A percentile compares a stretch with the other conserved stretches of the same genome.
These are phyloP conservation scores for Hansfordia pulvinata DNA, from an alignment of 2,329 filamentous ascomycete species.

Conservation along the genomic window DNA sequence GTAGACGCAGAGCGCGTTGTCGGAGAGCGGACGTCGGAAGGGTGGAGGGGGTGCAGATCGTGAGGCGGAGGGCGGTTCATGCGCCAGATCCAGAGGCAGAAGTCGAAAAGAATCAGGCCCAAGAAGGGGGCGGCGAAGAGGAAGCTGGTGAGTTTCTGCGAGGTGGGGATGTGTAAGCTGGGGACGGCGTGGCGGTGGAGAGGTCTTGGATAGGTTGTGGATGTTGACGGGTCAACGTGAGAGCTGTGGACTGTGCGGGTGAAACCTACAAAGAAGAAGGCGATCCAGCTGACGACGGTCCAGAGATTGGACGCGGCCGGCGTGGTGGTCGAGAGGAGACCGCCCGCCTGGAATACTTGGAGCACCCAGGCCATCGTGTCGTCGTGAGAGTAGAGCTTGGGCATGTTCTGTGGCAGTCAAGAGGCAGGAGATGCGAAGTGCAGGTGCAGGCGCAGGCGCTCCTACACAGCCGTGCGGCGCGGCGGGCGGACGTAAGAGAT, in stretches of 20 bases:
- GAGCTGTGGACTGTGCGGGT: not conserved
- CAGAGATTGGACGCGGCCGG: too few relatives aligned
- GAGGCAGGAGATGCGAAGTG: too few relatives aligned
- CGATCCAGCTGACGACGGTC: constrained; percentile 15
- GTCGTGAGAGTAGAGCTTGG: too few relatives aligned
- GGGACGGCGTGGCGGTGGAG: not conserved
- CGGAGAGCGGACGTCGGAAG: constrained; percentile 8
- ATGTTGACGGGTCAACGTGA: too few relatives aligned
- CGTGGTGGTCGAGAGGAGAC: too few relatives aligned
- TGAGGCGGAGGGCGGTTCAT: constrained; percentile 14
- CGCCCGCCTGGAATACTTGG: too few relatives aligned
- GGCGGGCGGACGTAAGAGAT: too few relatives aligned
- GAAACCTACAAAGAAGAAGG: constrained; percentile 17
- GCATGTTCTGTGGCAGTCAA: too few relatives aligned
- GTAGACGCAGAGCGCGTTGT: constrained; percentile 2
- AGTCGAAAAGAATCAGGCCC: constrained; percentile 34
- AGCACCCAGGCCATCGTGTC: too few relatives aligned
- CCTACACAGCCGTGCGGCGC: too few relatives aligned
- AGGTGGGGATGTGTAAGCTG: not conserved
- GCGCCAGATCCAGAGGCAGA: constrained; percentile 39
- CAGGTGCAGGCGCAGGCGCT: too few relatives aligned
- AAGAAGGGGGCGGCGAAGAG: constrained; percentile 31
- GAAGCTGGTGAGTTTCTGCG: constrained; percentile 21
- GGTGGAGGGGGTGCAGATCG: constrained; percentile 6
- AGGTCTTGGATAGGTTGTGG: constrained; percentile 4